Conservation (phyloP, 2,329 filamentous ascomycete species). For the Rutstroemia sp. region DNA sequence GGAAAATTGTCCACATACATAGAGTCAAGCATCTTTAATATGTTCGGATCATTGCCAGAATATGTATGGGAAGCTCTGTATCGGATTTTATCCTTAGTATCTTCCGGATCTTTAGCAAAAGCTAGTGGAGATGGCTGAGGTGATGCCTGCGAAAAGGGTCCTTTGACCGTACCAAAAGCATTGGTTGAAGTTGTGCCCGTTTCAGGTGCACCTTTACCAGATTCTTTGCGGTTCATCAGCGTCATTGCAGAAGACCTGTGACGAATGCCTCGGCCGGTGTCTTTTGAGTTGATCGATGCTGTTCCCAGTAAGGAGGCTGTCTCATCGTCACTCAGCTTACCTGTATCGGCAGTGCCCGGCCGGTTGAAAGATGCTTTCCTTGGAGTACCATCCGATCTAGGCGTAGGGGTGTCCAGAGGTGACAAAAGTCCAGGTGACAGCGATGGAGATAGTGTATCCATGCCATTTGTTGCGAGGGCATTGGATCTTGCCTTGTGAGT, state of each 20-base stretch:
- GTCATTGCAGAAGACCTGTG: constrained; percentile 55
- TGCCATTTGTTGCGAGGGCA: constrained; percentile 14
- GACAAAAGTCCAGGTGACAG: constrained; percentile 18
- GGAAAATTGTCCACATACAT: constrained; percentile 73
- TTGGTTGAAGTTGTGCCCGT: constrained; percentile 56
- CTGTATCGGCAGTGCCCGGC: constrained; percentile 8
- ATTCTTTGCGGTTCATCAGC: constrained; percentile 50
- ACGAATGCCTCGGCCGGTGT: constrained; percentile 39
- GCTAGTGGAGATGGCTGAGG: constrained; percentile 32
- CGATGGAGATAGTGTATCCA: constrained; percentile 16
- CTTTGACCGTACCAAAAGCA: constrained; percentile 57
- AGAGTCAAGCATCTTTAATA: constrained; percentile 68
- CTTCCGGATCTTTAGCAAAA: constrained; percentile 31
- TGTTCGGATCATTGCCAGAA: constrained; percentile 65
- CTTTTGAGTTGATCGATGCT: constrained; percentile 24
- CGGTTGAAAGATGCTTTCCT: constrained; percentile 15
- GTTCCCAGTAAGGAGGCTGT: constrained; percentile 23
- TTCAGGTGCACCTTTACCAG: constrained; percentile 54
- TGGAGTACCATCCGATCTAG: constrained; percentile 11
- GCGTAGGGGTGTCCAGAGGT: constrained; percentile 16
- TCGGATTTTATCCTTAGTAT: constrained; percentile 33
- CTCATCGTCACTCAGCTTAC: constrained; percentile 27
- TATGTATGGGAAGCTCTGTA: constrained; percentile 73
- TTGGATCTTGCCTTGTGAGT: constrained; percentile 40
- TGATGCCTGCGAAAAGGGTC: constrained; percentile 31